Evolutionary conservation across 805 yeast genomes (phyloP).

Genomic region (Metschnikowia colocasiae): DNA sequence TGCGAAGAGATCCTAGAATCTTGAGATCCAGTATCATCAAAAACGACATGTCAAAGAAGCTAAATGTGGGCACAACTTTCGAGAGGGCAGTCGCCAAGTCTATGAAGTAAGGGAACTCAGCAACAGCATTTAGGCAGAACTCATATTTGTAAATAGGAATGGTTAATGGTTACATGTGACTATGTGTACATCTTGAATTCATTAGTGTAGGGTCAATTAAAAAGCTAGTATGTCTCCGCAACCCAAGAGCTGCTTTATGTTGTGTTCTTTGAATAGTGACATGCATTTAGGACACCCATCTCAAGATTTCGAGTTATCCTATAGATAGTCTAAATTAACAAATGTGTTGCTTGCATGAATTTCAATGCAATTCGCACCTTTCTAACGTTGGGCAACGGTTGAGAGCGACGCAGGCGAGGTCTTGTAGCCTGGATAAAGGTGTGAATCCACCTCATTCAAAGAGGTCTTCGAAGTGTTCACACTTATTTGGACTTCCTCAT

Average conservation of each 20-base stretch:
- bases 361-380: background rate
- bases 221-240: background rate
- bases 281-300: background rate
- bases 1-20: constrained; percentile 87
- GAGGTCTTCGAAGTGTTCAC: constrained; percentile 35
- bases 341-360: background rate
- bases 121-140: background rate
- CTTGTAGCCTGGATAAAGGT: background rate
- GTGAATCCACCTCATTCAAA: constrained; percentile 25
- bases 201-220: constrained; percentile 5
- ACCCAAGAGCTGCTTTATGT: constrained; percentile 1
- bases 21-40: constrained; percentile 72
- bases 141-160: constrained; percentile 2
- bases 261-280: background rate
- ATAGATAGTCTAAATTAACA: background rate
- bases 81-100: constrained; percentile 33
- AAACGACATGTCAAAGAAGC: constrained; percentile 48
- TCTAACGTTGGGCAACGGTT: background rate
- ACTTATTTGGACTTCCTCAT: constrained; percentile 23
- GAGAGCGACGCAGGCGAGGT: background rate
- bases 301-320: background rate
- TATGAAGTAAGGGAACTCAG: constrained; percentile 6
- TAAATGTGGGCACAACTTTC: constrained; percentile 57
- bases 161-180: constrained; percentile 1
- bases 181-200: background rate